Evolutionary conservation across 306 rosid species (phyloP), one percentile per base, ranked within the genome.

Genomic region (Lupinus albus): DNA sequence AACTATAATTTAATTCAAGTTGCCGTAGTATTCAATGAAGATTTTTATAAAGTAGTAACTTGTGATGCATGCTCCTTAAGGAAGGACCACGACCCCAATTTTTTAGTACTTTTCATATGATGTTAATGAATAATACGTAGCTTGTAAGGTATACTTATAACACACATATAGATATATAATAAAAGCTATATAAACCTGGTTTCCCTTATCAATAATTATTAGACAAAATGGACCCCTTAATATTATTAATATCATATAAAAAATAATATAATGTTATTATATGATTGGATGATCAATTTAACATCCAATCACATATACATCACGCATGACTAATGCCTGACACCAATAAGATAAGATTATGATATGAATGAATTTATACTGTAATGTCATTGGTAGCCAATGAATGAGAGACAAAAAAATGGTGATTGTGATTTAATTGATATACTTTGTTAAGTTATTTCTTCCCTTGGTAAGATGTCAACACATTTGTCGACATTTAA

Each of bases 401-500:
- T 30, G 52, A 64, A 32, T 4, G 21, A 42, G 7, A 9, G 17
- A 8, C 15, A 54, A 36, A 68, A 18, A 6, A 1, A 0, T n/a
- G 42, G 42, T 73, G 13, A 56, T 54, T n/a, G n/a, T n/a, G n/a
- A n/a, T n/a, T n/a, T n/a, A n/a, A n/a, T n/a, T n/a, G n/a, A n/a
- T n/a, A n/a, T n/a, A n/a, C n/a, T n/a, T n/a, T n/a, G n/a, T n/a
- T n/a, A n/a, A n/a, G n/a, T n/a, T n/a, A n/a, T n/a, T 38, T 33
- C 44, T 73, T 74, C 55, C 78, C 67, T 86, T 56, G 95, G 72
- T 82, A 51, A 77, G 70, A 69, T 61, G 89, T 88, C 91, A 46
- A 41, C 68, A 60, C 64, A 65, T 70, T 68, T 36, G 80, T 76
- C 80, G 91, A 86, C 86, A 81, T 75, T 55, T 55, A 52, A 88